Evolutionary conservation across 495 filamentous ascomycete genomes (phyloP).

Genomic region (Penicillium cinerascens): DNA sequence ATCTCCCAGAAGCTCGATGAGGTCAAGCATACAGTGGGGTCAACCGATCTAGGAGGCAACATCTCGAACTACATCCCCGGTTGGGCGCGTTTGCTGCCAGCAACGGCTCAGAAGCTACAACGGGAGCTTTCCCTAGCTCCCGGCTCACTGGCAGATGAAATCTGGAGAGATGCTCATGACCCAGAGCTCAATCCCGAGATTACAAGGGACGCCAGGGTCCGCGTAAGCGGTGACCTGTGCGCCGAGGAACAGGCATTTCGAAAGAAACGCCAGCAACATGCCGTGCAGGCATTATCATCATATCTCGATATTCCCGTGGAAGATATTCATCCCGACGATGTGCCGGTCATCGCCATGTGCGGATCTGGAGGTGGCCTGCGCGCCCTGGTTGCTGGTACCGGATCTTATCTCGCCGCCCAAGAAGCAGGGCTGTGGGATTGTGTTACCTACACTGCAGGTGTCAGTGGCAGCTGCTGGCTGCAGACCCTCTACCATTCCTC

Average conservation of each 20-base stretch:
- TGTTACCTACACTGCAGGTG: constrained; percentile 88
- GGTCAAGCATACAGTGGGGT: constrained; percentile 49
- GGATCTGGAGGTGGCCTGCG: constrained; percentile 89
- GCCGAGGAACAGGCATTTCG: constrained; percentile 75
- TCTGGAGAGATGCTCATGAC: constrained; percentile 89
- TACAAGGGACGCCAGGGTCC: constrained; percentile 68
- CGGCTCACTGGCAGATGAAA: constrained; percentile 83
- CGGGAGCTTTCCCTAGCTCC: constrained; percentile 80
- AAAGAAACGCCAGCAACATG: constrained; percentile 57
- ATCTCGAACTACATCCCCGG: constrained; percentile 72
- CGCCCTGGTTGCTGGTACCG: constrained; percentile 83
- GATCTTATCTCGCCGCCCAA: constrained; percentile 73
- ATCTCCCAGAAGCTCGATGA: constrained; percentile 57
- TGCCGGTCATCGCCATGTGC: constrained; percentile 88
- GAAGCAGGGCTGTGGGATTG: constrained; percentile 90
- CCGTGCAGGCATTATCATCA: constrained; percentile 66
- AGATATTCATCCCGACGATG: constrained; percentile 88
- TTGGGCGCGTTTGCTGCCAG: constrained; percentile 76
- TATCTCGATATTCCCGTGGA: constrained; percentile 74
- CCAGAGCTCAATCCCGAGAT: constrained; percentile 83
- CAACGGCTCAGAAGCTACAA: constrained; percentile 77
- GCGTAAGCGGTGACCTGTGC: constrained; percentile 79
- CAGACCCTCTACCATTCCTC: constrained; percentile 88
- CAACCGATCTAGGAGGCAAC: constrained; percentile 56
- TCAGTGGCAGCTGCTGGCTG: constrained; percentile 94